Conservation (phyloP, 352 stramenopile species). For the Phytophthora litchii region DNA sequence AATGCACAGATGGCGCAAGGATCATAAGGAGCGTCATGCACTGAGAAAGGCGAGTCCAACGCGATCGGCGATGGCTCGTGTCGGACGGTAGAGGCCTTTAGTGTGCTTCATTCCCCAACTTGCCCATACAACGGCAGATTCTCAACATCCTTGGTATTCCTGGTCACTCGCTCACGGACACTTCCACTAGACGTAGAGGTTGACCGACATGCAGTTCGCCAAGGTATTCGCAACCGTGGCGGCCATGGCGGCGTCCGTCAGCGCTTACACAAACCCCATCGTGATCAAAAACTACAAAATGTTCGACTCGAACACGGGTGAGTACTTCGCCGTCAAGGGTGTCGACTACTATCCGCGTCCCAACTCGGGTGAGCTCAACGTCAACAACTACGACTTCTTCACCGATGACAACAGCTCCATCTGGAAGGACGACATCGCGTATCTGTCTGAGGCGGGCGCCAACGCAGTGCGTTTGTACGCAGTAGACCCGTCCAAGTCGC, state of each 20-base stretch:
- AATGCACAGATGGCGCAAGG: conserved; percentile 30
- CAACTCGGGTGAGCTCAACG: conserved; percentile 67
- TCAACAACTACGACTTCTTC: conserved; percentile 86
- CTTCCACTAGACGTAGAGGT: conserved; percentile 5
- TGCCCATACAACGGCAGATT: conserved; percentile 24
- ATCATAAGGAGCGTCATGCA: conserved; percentile 25
- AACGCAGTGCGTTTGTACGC: conserved; percentile 86
- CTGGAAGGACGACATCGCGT: conserved; percentile 63
- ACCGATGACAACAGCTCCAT: conserved; percentile 77
- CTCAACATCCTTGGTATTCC: conserved; percentile 2
- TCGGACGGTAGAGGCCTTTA: conserved; percentile 16
- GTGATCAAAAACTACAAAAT: conserved; percentile 71
- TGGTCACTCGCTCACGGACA: neutral
- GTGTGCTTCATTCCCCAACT: conserved; percentile 35
- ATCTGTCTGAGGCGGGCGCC: conserved; percentile 65
- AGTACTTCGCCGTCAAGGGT: conserved; percentile 71
- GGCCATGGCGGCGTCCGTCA: conserved; percentile 17
- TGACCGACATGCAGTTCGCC: conserved; percentile 25
- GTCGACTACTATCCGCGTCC: conserved; percentile 89
- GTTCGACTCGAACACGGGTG: conserved; percentile 76
- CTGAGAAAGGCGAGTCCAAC: conserved; percentile 36
- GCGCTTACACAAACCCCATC: conserved; percentile 60
- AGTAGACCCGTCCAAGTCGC: conserved; percentile 79
- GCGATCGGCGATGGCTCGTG: conserved; percentile 22
- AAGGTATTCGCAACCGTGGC: conserved; percentile 21